Evolutionary conservation across 352 stramenopile genomes (phyloP).

Genomic region (Thalassiosira exigua): DNA sequence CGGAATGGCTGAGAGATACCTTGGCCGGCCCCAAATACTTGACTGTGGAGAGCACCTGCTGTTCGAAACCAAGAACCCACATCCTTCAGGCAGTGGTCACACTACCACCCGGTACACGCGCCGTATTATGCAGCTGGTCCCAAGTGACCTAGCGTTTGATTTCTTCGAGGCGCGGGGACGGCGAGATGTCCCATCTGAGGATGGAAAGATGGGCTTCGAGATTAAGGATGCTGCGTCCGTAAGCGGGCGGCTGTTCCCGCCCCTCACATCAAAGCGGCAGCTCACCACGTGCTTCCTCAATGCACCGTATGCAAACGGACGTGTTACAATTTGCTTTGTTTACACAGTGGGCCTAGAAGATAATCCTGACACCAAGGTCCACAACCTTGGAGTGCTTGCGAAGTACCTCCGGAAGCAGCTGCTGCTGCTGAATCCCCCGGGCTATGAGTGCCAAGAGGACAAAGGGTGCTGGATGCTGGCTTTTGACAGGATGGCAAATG

Average conservation of each 20-base stretch:
- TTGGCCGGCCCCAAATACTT: slow-evolving; percentile 25
- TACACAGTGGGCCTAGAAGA: slow-evolving; percentile 19
- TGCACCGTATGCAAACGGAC: slow-evolving; percentile 25
- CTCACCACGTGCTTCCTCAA: slow-evolving; percentile 16
- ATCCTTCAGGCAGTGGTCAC: neutral
- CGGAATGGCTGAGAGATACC: slow-evolving; percentile 14
- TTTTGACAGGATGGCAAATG: slow-evolving; percentile 41
- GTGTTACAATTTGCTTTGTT: slow-evolving; percentile 30
- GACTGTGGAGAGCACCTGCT: slow-evolving; percentile 24
- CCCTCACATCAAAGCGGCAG: slow-evolving; percentile 11
- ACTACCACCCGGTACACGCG: neutral
- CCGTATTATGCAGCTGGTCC: slow-evolving; percentile 23
- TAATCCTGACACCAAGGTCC: neutral
- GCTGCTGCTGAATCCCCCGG: neutral
- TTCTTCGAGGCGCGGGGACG: slow-evolving; percentile 10
- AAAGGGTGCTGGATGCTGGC: slow-evolving; percentile 27
- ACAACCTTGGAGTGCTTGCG: slow-evolving; percentile 3
- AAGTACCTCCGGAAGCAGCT: slow-evolving; percentile 17
- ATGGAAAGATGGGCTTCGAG: slow-evolving; percentile 15
- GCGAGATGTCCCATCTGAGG: neutral
- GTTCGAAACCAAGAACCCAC: slow-evolving; percentile 12
- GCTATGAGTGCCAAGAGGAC: slow-evolving; percentile 31
- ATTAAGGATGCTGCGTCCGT: slow-evolving; percentile 11
- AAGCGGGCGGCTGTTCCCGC: slow-evolving; percentile 9
- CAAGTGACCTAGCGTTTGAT: slow-evolving; percentile 17